Base-by-base conservation (phyloP, 306 rosid genomes). In the Malus sylvestris region DNA sequence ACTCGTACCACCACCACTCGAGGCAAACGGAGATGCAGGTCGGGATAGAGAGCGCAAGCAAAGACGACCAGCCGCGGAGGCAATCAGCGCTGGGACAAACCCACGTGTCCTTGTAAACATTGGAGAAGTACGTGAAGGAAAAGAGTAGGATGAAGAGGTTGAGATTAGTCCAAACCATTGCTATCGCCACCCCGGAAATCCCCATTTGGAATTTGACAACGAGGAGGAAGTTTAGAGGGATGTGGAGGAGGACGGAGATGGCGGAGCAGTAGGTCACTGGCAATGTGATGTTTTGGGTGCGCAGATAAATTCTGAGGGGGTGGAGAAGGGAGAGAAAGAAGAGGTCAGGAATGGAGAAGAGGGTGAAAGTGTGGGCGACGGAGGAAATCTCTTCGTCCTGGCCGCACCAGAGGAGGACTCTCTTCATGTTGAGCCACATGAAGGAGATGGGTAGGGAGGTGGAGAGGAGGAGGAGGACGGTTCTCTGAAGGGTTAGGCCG, bases 1-100 rank as follows among this genome's bases (percentile, higher is more conserved):
- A 77, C 67, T 96, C 99, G 40, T 96, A 96, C 99, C 99, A 96
- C 99, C 99, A 96, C 99, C 99, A 96, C 40, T 96, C 99, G 4
- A 96, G 84, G 75, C 99, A 96, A 19, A 96, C 99, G 0, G 99
- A 96, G 14, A 91, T 83, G 14, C 99, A 96, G n/a, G 93, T 89
- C 3, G 99, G 99, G 32, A 96, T 49, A 0, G 98, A 87, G 8
- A 96, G 86, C 12, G 92, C 78, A 9, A 96, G 91, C 23, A 96
- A 53, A 5, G 90, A 83, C 0, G 96, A 80, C 99, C 99, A 96
- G 0, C 97, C 98, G 3, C 53, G 77, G 52, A 96, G 67, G 68
- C 98, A 96, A 16, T 96, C 98, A n/a, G 81, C 20, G 69, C 87
- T 86, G 0, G 92, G 97, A 4, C 85, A 25, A 15, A 96, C 99